Base-by-base conservation (phyloP, 2,329 filamentous ascomycete species). In the Hypoxylon sp. region DNA sequence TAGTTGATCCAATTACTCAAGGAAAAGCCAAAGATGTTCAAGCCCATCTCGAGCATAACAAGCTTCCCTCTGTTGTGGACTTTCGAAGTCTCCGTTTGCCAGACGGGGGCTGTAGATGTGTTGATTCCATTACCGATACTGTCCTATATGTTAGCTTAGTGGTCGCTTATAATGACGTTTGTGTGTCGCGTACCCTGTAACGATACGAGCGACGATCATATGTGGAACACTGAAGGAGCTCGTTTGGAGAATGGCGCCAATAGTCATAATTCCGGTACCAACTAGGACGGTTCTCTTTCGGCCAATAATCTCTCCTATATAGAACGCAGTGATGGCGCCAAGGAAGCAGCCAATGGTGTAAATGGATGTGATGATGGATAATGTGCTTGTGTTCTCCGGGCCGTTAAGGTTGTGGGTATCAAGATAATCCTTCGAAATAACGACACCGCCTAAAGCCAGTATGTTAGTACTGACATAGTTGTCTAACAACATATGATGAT, bases 341-440 rank as follows among this genome's bases (percentile, higher is more conserved):
- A 82, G 55, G 62, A 85, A 79, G 61, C 79, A 82, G 2, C 83
- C 82, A 11, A 84, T 70, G 9, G 79, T 80, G 41, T 81, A 81
- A 48, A 77, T 79, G 0, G 78, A 85, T 0, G 85, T 86, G n/a
- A 87, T 82, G 0, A 85, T 87, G 2, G 79, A 76, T 2, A 74
- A 57, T 2, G 49, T 50, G 32, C 75, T 60, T 73, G 80, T 69
- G 75, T 80, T 62, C 71, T 75, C 34, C 70, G 75, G 32, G 78
- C 81, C 81, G 25, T 77, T 77, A 0, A 87, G 78, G 53, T 83
- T 73, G 43, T 85, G 81, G 0, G 81, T 77, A 38, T 84, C 76
- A 2, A 87, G 80, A 57, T 87, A 87, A 69, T 87, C 81, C 11
- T 81, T 75, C 0, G 85, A 86, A 13, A 88, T 83, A 28, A 87